Conservation (phyloP, 805 yeast genomes). For the Grigorovia humatica region DNA sequence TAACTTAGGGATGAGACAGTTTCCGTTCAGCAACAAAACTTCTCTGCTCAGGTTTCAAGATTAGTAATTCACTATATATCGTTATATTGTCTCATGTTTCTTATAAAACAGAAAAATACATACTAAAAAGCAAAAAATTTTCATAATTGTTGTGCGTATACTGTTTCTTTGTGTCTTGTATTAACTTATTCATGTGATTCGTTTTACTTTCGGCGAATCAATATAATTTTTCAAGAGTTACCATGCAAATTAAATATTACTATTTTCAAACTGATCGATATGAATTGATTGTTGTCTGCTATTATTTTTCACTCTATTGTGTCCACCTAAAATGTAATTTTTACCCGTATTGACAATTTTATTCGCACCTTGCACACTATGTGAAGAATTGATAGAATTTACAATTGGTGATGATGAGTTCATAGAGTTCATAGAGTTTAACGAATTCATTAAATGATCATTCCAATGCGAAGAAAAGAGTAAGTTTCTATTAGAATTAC, state of each 20-base stretch:
- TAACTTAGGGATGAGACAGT: no score
- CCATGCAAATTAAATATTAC: not conserved
- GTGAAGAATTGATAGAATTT: not conserved
- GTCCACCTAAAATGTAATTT: constrained; percentile 28
- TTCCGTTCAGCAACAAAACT: no score
- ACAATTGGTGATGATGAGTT: not conserved
- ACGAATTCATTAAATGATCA: not conserved
- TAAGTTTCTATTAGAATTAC: constrained; percentile 1
- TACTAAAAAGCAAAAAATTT: not conserved
- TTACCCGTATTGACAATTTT: constrained; percentile 26
- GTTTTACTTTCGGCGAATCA: no score
- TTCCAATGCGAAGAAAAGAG: not conserved
- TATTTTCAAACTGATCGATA: constrained; percentile 22
- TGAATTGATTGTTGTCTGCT: constrained; percentile 29
- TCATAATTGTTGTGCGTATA: not conserved
- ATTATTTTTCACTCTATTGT: constrained; percentile 20
- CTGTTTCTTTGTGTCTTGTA: not conserved
- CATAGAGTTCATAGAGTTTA: not conserved
- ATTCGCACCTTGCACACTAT: constrained; percentile 2
- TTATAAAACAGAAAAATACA: not conserved
- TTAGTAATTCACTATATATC: not conserved
- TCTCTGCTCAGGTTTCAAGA: no score
- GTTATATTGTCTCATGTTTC: not conserved
- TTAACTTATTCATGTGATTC: not conserved
- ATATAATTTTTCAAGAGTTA: no score